phyloP scores from a whole-genome alignment of 805 yeast species.

The Metschnikowia chrysomelidarum region DNA sequence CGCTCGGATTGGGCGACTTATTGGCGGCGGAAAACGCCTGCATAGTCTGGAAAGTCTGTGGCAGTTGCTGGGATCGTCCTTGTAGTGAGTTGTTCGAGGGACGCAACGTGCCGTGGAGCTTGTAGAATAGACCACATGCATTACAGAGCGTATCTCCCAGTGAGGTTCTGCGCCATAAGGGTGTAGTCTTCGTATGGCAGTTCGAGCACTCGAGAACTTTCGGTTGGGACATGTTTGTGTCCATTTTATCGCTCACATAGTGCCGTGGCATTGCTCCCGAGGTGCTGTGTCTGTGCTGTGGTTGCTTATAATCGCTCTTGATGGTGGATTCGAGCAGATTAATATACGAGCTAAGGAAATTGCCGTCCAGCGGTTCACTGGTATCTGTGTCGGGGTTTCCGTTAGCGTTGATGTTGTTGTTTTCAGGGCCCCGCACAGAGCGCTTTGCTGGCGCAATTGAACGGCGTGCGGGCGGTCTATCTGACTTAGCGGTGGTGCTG shows the following conservation, averaged over 20 bases:
- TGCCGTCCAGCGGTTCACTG: conserved; percentile 6
- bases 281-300: conserved; percentile 12
- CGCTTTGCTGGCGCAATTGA: too few relatives aligned
- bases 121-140: conserved; percentile 46
- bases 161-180: conserved; percentile 43
- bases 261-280: conserved; percentile 8
- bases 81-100: conserved; percentile 29
- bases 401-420: too few relatives aligned
- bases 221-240: conserved; percentile 8
- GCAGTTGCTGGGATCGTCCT: conserved; percentile 3
- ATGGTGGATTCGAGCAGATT: conserved; percentile 38
- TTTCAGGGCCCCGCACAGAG: too few relatives aligned
- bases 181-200: conserved; percentile 45
- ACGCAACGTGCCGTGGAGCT: conserved; percentile 44
- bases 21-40: neutral
- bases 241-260: conserved; percentile 13
- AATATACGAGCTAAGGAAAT: conserved; percentile 37
- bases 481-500: neutral
- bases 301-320: conserved; percentile 25
- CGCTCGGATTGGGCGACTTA: neutral
- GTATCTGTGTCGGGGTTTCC: neutral
- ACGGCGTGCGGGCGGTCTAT: neutral
- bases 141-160: conserved; percentile 44
- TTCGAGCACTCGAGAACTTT: conserved; percentile 38
- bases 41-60: neutral